These are phyloP conservation scores for Trichophyton verrucosum DNA, from an alignment of 2,329 filamentous ascomycete genomes.

Conservation along the genomic window DNA sequence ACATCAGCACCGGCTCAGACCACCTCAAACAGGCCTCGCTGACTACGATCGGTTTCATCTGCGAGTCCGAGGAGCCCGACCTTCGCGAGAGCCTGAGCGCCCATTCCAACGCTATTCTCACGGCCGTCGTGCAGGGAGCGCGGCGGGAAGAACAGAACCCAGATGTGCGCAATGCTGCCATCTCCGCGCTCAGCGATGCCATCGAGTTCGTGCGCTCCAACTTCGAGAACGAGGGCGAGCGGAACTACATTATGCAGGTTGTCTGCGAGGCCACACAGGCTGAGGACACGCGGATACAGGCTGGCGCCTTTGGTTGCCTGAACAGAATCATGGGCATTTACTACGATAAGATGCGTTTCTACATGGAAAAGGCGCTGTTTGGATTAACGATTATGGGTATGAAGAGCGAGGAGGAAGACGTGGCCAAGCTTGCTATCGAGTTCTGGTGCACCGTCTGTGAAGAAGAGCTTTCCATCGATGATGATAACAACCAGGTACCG, in stretches of 20 bases:
- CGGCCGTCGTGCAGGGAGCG: slow-evolving; percentile 92
- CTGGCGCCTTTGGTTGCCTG: slow-evolving; percentile 89
- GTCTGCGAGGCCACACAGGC: slow-evolving; percentile 98
- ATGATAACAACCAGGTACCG: slow-evolving; percentile 74
- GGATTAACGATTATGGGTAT: slow-evolving; percentile 95
- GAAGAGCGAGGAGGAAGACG: slow-evolving; percentile 96
- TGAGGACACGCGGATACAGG: slow-evolving; percentile 78
- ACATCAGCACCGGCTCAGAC: slow-evolving; percentile 74
- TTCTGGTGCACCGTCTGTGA: slow-evolving; percentile 99
- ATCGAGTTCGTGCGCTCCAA: slow-evolving; percentile 96
- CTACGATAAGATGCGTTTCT: slow-evolving; percentile 99
- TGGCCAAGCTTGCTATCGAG: slow-evolving; percentile 93
- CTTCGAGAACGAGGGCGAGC: slow-evolving; percentile 97
- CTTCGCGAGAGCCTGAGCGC: slow-evolving; percentile 66
- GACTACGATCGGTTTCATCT: slow-evolving; percentile 96
- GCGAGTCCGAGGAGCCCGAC: slow-evolving; percentile 84
- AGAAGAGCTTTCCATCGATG: slow-evolving; percentile 94
- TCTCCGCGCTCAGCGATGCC: slow-evolving; percentile 87
- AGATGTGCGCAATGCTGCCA: slow-evolving; percentile 84
- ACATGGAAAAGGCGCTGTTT: slow-evolving; percentile 99
- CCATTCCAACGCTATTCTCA: slow-evolving; percentile 95
- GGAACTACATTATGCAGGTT: slow-evolving; percentile 99
- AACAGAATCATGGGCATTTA: slow-evolving; percentile 98
- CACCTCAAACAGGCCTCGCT: slow-evolving; percentile 90
- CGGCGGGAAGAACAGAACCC: slow-evolving; percentile 87